Conservation (phyloP, 2,329 filamentous ascomycete species). For the Trichophyton rubrum region DNA sequence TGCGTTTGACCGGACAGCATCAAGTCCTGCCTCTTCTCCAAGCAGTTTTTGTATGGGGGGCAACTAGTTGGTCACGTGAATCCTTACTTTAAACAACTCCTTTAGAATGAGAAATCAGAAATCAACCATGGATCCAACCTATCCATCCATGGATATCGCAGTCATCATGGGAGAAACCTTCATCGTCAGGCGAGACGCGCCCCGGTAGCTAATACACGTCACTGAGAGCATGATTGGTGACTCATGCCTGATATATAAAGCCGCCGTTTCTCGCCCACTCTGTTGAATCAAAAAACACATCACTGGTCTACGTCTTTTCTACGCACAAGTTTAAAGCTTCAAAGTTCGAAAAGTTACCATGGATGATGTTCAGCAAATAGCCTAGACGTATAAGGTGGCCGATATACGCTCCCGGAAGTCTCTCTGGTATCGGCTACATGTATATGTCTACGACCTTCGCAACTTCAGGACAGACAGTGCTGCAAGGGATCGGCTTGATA, state of each 20-base stretch:
- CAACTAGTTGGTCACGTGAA: too few species aligned
- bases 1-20: too few species aligned
- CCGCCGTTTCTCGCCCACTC: not conserved
- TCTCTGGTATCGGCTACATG: slow-evolving; percentile 18
- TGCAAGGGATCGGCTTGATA: slow-evolving; percentile 14
- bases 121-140: too few species aligned
- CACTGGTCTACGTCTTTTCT: not conserved
- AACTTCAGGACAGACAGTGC: slow-evolving; percentile 12
- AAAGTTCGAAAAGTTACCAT: not conserved
- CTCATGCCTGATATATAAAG: slow-evolving; percentile 1
- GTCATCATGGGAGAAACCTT: too few species aligned
- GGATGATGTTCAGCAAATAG: not conserved
- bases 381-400: slow-evolving; percentile 4
- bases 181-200: too few species aligned
- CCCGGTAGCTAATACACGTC: not conserved
- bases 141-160: too few species aligned
- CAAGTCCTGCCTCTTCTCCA: too few species aligned
- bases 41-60: too few species aligned
- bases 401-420: slow-evolving; percentile 6
- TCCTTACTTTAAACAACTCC: too few species aligned
- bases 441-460: slow-evolving; percentile 17
- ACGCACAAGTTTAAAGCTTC: not conserved
- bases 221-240: not conserved
- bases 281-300: not conserved
- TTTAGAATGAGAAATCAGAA: too few species aligned